Evolutionary conservation across 768 basidiomycete species (phyloP).

Genomic region (Kwoniella newhampshirensis): DNA sequence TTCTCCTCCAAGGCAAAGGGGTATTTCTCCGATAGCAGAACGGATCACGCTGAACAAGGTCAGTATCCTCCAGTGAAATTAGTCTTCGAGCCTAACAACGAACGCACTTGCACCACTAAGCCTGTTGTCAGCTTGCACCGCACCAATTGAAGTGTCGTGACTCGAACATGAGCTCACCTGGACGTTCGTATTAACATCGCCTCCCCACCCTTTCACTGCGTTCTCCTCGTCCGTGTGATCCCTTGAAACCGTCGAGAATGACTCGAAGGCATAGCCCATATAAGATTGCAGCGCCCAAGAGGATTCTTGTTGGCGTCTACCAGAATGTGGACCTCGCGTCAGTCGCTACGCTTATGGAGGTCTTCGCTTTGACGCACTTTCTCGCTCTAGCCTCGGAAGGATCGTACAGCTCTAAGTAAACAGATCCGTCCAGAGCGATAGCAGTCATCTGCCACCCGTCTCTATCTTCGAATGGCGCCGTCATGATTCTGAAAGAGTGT

Average conservation of each 20-base stretch:
- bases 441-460: slow-evolving; percentile 54
- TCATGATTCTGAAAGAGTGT: slow-evolving; percentile 47
- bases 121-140: no score
- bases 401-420: slow-evolving; percentile 52
- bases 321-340: no score
- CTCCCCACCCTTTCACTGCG: slow-evolving; percentile 44
- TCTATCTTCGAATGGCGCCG: slow-evolving; percentile 49
- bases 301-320: slow-evolving; percentile 35
- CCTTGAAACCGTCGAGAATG: slow-evolving; percentile 43
- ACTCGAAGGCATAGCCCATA: slow-evolving; percentile 52
- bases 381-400: slow-evolving; percentile 30
- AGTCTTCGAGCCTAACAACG: no score
- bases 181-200: slow-evolving; percentile 52
- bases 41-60: slow-evolving; percentile 41
- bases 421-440: slow-evolving; percentile 44
- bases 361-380: slow-evolving; percentile 19
- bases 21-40: slow-evolving; percentile 46
- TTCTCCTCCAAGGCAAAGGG: slow-evolving; percentile 52
- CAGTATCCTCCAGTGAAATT: background rate
- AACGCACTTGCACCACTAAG: slow-evolving; percentile 50
- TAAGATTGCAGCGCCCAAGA: slow-evolving; percentile 40
- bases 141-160: no score
- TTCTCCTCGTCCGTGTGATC: background rate
- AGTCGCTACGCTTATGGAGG: background rate
- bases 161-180: slow-evolving; percentile 42